Evolutionary conservation across 176 grass and related monocot genomes (phyloP).

Genomic region (Aegilops umbellulata): DNA sequence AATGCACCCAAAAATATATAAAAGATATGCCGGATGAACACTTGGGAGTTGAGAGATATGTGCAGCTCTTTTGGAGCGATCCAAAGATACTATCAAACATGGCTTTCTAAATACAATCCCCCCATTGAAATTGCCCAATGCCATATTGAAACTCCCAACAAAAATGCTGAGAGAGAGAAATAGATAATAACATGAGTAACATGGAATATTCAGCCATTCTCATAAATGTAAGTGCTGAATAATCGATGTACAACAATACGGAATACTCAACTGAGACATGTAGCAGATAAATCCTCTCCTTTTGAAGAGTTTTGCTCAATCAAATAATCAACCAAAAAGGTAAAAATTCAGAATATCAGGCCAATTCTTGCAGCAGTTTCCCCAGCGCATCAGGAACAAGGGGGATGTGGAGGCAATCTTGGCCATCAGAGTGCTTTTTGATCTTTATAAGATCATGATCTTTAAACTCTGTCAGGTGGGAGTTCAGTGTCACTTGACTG

Average conservation of each 20-base stretch:
- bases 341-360: constrained; percentile 30
- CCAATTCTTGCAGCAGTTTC: constrained; percentile 70
- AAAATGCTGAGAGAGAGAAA: neutral
- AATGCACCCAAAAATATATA: neutral
- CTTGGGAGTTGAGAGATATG: too few species aligned
- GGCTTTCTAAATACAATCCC: neutral
- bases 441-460: constrained; percentile 89
- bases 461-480: constrained; percentile 94
- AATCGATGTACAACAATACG: constrained; percentile 23
- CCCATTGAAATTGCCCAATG: neutral
- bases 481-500: constrained; percentile 91
- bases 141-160: neutral
- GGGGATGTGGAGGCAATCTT: constrained; percentile 88
- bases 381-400: constrained; percentile 71
- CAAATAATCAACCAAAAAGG: neutral
- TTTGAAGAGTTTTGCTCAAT: neutral
- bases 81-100: too few species aligned
- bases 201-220: neutral
- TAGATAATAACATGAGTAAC: neutral
- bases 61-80: too few species aligned
- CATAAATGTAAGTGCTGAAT: neutral
- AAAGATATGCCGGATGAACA: neutral
- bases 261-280: constrained; percentile 4
- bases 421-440: constrained; percentile 79
- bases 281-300: neutral